Conservation (phyloP, 768 basidiomycete species). For the Hortiboletus flavorubellus region DNA sequence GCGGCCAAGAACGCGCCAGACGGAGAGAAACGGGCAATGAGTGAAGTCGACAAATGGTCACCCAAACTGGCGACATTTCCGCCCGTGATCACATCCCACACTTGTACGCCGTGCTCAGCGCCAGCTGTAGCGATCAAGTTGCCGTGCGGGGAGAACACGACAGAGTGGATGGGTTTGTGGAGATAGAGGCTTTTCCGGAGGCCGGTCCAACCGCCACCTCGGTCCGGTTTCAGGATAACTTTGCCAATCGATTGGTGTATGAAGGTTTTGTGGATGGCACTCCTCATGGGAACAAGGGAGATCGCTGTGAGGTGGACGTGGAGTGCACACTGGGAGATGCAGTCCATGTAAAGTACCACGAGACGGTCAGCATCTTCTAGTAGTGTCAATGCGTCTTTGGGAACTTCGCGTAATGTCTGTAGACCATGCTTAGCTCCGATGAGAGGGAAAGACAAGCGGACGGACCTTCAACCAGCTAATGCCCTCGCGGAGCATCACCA, state of each 20-base stretch:
- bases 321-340: slow-evolving; percentile 20
- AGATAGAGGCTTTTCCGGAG: slow-evolving; percentile 2
- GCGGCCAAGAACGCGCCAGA: slow-evolving; percentile 20
- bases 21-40: slow-evolving; percentile 17
- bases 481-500: slow-evolving; percentile 12
- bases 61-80: slow-evolving; percentile 20
- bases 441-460: background rate
- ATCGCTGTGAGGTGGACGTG: slow-evolving; percentile 17
- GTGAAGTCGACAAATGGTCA: slow-evolving; percentile 3
- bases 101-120: slow-evolving; percentile 15
- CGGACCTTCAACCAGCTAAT: slow-evolving; percentile 18
- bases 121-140: slow-evolving; percentile 17
- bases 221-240: background rate
- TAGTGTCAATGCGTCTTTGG: slow-evolving; percentile 4
- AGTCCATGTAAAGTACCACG: slow-evolving; percentile 18
- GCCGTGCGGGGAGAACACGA: slow-evolving; percentile 14
- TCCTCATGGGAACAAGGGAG: background rate
- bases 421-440: background rate
- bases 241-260: slow-evolving; percentile 5
- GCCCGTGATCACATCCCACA: slow-evolving; percentile 22
- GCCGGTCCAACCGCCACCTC: background rate
- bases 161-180: slow-evolving; percentile 8
- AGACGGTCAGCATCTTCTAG: slow-evolving; percentile 20
- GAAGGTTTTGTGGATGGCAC: slow-evolving; percentile 7
- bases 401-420: slow-evolving; percentile 7